phyloP scores from a whole-genome alignment of 1,139 yeast genomes.

The Hanseniaspora sp. region DNA sequence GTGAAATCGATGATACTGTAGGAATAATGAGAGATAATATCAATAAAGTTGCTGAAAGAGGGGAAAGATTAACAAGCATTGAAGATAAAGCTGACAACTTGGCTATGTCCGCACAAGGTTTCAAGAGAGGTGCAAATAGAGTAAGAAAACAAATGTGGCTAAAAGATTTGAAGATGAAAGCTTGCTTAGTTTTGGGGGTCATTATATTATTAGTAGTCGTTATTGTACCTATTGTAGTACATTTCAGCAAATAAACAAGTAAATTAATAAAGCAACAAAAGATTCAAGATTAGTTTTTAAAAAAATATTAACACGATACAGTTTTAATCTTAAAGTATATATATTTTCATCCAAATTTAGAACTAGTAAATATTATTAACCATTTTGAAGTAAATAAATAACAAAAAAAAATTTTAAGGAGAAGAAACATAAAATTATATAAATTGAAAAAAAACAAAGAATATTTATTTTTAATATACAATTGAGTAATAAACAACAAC shows the following conservation, averaged over 20 bases:
- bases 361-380: no score
- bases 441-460: no score
- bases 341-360: no score
- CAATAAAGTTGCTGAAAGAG: constrained; percentile 87
- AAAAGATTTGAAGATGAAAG: constrained; percentile 94
- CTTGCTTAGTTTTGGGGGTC: constrained; percentile 74
- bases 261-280: no score
- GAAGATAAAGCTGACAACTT: constrained; percentile 91
- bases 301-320: no score
- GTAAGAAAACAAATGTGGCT: constrained; percentile 99
- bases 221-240: constrained; percentile 89
- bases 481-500: no score
- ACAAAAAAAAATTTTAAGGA: no score
- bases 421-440: no score
- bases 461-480: no score
- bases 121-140: constrained; percentile 92
- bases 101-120: constrained; percentile 89
- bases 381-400: no score
- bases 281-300: no score
- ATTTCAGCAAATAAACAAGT: constrained; percentile 41
- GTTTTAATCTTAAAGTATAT: no score
- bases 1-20: constrained; percentile 92
- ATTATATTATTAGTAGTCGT: constrained; percentile 76
- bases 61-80: constrained; percentile 84
- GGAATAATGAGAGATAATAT: constrained; percentile 97